These are phyloP conservation scores for Pseudopyricularia javanii DNA, from an alignment of 2,329 filamentous ascomycete genomes.

Conservation along the genomic window DNA sequence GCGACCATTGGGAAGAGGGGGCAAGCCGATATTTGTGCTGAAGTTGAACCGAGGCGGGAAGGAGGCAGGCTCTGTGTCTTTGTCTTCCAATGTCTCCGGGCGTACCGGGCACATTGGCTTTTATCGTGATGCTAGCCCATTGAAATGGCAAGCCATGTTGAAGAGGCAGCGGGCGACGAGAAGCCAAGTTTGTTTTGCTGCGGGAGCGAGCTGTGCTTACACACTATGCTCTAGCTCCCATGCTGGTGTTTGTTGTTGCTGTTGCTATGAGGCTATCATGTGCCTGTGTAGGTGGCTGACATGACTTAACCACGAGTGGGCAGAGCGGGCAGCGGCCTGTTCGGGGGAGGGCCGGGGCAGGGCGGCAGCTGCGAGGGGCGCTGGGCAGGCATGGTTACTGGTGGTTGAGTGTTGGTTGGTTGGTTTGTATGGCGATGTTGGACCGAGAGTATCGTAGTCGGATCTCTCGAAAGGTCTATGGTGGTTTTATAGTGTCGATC, in stretches of 20 bases:
- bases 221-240: neutral
- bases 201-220: neutral
- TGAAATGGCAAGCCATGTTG: too few relatives aligned
- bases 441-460: neutral
- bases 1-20: too few relatives aligned
- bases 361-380: slow-evolving; percentile 55
- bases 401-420: neutral
- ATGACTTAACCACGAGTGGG: slow-evolving; percentile 43
- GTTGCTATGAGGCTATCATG: neutral
- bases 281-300: neutral
- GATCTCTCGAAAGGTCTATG: slow-evolving; percentile 1
- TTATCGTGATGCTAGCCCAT: too few relatives aligned
- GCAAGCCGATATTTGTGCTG: too few relatives aligned
- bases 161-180: too few relatives aligned
- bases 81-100: too few relatives aligned
- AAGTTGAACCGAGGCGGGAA: too few relatives aligned
- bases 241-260: neutral
- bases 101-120: too few relatives aligned
- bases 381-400: slow-evolving; percentile 37
- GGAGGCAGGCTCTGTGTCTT: too few relatives aligned
- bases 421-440: too few relatives aligned
- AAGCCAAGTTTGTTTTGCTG: too few relatives aligned
- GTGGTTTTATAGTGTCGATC: slow-evolving; percentile 4
- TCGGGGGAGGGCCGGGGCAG: slow-evolving; percentile 54
- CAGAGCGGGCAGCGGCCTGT: slow-evolving; percentile 51